Evolutionary conservation across 139 green algal species (phyloP).

Genomic region (Micractinium conductrix): DNA sequence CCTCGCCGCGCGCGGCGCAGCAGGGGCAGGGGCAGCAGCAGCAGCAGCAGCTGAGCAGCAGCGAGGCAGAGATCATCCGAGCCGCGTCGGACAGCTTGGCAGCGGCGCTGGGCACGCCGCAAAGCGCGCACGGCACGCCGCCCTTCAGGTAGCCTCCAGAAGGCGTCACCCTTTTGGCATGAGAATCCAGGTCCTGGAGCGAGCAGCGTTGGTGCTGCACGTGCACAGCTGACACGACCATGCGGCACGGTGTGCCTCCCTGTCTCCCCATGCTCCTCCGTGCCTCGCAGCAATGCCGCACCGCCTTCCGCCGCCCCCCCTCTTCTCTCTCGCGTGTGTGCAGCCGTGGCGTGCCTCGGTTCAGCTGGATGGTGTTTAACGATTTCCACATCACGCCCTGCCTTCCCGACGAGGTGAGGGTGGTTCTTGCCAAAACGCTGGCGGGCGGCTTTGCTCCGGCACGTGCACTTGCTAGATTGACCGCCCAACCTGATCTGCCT

Average conservation of each 20-base stretch:
- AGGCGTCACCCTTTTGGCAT: too few species aligned
- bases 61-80: slow-evolving; percentile 10
- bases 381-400: slow-evolving; percentile 78
- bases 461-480: too few species aligned
- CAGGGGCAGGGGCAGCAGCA: not conserved
- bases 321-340: not conserved
- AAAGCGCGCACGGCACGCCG: slow-evolving; percentile 13
- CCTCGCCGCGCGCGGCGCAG: not conserved
- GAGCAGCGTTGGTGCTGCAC: too few species aligned
- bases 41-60: slow-evolving; percentile 5
- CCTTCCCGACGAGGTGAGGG: slow-evolving; percentile 55
- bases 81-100: slow-evolving; percentile 12
- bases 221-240: too few species aligned
- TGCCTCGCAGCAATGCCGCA: too few species aligned
- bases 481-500: too few species aligned
- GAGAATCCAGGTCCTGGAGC: too few species aligned
- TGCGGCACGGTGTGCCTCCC: too few species aligned
- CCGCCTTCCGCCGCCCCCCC: too few species aligned
- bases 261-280: too few species aligned
- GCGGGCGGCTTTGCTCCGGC: too few species aligned
- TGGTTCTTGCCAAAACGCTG: too few species aligned
- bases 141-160: slow-evolving; percentile 5
- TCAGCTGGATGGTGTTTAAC: slow-evolving; percentile 91
- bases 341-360: slow-evolving; percentile 7
- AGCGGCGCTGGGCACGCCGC: not conserved